Base-by-base conservation (phyloP, 116 monocot genomes). In the Dioscorea cayenensis region DNA sequence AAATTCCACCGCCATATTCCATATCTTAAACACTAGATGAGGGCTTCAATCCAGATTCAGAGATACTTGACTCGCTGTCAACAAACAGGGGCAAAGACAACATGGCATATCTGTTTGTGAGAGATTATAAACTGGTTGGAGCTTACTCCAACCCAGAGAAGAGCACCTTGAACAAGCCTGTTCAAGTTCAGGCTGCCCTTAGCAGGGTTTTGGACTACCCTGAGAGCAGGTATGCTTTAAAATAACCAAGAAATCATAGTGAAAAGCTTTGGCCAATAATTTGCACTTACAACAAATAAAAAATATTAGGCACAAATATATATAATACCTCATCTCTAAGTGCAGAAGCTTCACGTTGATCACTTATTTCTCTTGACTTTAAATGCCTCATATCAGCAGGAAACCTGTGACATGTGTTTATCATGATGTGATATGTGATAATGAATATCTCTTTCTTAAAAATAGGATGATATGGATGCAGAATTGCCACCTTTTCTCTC, bases 321-420 rank as follows among this genome's bases (percentile, higher is more conserved):
- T 19, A 16, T 55, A 29, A 75, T 79, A 93, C 92, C 92, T 93
- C 82, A 77, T 93, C 89, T 75, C 77, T 77, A 72, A 93, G 89
- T 61, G 82, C 86, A 77, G 89, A 84, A 79, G 80, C 80, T 80
- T 89, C 86, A 65, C 77, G 78, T 49, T 71, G 70, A 78, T 81
- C 76, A 68, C 70, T 84, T 70, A 78, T 35, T 67, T 86, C 86
- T 72, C 76, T 78, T 63, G 70, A 71, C 58, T 73, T 82, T 13
- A 63, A 28, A 77, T 72, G 83, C 3, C 77, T 65, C n/a, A 75
- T 52, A 71, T 82, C 88, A 51, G 64, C 58, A 65, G 78, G 23
- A 75, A 84, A 84, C 77, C 92, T 93, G 84, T 64, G 81, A 37
- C 23, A 77, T 23, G 68, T 76, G 49, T 75, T 55, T 75, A 58